A percentile compares a stretch with the other conserved stretches of the same genome.
These are phyloP conservation scores for Brassica incana DNA, from an alignment of 345 rosid species.

Conservation along the genomic window DNA sequence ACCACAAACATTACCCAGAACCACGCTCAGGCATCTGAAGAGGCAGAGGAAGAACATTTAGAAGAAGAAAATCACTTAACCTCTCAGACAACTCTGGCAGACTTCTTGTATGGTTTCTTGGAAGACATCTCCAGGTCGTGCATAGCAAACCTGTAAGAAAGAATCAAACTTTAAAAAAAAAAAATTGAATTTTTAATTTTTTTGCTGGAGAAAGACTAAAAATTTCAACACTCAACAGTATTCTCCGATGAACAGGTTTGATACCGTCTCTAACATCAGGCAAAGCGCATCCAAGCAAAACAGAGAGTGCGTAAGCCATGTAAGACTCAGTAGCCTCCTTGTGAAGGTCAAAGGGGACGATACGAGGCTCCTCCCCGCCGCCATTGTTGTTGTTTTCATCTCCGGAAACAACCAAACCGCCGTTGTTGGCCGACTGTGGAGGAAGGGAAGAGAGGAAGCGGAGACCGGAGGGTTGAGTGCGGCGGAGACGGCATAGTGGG, in stretches of 20 bases:
- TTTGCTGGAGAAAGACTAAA: too few relatives aligned
- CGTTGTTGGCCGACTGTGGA: constrained; percentile 11
- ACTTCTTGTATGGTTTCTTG: constrained; percentile 86
- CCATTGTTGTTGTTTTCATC: constrained; percentile 30
- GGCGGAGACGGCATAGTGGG: constrained; percentile 33
- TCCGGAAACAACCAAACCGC: constrained; percentile 21
- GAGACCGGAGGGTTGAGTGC: constrained; percentile 27
- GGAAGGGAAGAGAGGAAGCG: constrained; percentile 49
- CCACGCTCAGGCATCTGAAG: neutral
- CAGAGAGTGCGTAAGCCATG: constrained; percentile 89
- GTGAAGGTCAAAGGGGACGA: constrained; percentile 71
- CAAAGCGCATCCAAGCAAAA: constrained; percentile 87
- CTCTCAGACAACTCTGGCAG: constrained; percentile 99
- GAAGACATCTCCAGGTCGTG: constrained; percentile 94
- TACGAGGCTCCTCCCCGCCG: constrained; percentile 37
- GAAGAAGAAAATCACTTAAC: constrained; percentile 36
- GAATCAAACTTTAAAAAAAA: neutral
- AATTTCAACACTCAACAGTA: constrained; percentile 54
- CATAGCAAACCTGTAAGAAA: constrained; percentile 74
- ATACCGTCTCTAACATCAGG: constrained; percentile 93
- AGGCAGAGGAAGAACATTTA: neutral
- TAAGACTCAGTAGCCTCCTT: constrained; percentile 90
- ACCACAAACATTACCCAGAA: constrained; percentile 13
- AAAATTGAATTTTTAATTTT: neutral
- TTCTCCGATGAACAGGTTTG: constrained; percentile 94